phyloP scores from a whole-genome alignment of 192 early-diverging fungal species.

The Geranomyces michiganensis region DNA sequence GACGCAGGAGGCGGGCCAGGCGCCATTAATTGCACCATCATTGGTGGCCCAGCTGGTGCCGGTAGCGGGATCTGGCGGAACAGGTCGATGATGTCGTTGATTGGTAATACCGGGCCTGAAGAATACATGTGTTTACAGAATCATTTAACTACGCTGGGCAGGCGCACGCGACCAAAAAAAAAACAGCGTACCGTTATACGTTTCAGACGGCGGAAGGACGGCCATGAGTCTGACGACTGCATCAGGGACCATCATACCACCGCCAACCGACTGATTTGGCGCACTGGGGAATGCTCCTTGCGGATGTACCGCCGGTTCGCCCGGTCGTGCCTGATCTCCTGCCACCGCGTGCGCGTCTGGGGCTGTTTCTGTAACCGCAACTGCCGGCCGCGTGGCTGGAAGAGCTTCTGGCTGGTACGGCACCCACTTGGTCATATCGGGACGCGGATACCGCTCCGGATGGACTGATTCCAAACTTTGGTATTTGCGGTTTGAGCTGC shows the following conservation, averaged over 20 bases:
- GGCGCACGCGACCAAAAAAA: background rate
- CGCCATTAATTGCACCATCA: constrained; percentile 24
- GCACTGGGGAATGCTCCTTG: background rate
- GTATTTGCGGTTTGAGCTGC: constrained; percentile 12
- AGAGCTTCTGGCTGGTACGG: constrained; percentile 59
- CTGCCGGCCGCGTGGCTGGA: background rate
- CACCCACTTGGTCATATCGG: constrained; percentile 75
- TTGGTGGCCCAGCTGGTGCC: constrained; percentile 8
- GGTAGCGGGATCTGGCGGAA: constrained; percentile 41
- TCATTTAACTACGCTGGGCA: too few relatives aligned
- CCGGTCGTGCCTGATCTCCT: background rate
- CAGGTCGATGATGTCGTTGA: constrained; percentile 41
- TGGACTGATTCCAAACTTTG: constrained; percentile 57
- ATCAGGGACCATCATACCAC: constrained; percentile 37
- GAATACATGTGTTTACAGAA: too few relatives aligned
- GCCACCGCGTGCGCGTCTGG: background rate
- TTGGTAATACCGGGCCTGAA: constrained; percentile 39
- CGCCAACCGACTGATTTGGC: background rate
- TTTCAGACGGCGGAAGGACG: constrained; percentile 35
- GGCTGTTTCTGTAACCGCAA: background rate
- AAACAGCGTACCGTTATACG: constrained; percentile 41
- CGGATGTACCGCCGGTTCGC: too few relatives aligned
- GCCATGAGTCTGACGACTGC: constrained; percentile 37
- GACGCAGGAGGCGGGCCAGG: background rate
- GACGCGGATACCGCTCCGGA: constrained; percentile 70